phyloP scores from a whole-genome alignment of 2,329 filamentous ascomycete species.

The Lecanosticta acicola region DNA sequence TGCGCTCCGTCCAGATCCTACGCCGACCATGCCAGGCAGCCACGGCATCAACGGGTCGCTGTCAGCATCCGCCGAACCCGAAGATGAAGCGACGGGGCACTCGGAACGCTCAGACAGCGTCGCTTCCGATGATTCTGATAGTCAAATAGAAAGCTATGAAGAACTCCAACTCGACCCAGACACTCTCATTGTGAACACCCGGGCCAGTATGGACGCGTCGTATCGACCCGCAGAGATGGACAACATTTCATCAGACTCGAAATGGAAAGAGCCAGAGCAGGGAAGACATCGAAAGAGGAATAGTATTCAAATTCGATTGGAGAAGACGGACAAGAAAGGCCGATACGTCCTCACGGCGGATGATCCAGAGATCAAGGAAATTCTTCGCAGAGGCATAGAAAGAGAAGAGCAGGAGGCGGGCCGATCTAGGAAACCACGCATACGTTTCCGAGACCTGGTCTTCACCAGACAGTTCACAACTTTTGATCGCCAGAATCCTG shows the following conservation, averaged over 20 bases:
- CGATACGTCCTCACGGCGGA: slow-evolving; percentile 47
- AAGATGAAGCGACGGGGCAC: background rate
- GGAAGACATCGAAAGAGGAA: slow-evolving; percentile 26
- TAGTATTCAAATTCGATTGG: slow-evolving; percentile 44
- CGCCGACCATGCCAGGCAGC: background rate
- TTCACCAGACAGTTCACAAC: slow-evolving; percentile 69
- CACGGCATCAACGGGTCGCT: background rate
- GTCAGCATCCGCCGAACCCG: background rate
- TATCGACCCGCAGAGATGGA: slow-evolving; percentile 11
- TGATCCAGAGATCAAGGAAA: slow-evolving; percentile 45
- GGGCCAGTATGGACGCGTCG: slow-evolving; percentile 23
- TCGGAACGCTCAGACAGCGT: background rate
- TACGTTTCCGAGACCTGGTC: slow-evolving; percentile 52
- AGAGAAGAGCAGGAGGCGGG: slow-evolving; percentile 35
- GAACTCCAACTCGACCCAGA: slow-evolving; percentile 34
- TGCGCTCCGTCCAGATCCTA: slow-evolving; percentile 9
- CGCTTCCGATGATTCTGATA: background rate
- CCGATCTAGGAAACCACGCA: slow-evolving; percentile 31
- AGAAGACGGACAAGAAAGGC: slow-evolving; percentile 43
- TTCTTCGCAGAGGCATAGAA: slow-evolving; percentile 41
- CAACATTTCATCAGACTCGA: slow-evolving; percentile 4
- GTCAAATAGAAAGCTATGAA: slow-evolving; percentile 38
- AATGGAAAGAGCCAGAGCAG: background rate
- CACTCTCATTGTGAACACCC: slow-evolving; percentile 34
- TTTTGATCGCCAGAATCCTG: slow-evolving; percentile 67